These are phyloP conservation scores for Corymbia citriodora DNA, from an alignment of 441 rosid species.

Conservation along the genomic window DNA sequence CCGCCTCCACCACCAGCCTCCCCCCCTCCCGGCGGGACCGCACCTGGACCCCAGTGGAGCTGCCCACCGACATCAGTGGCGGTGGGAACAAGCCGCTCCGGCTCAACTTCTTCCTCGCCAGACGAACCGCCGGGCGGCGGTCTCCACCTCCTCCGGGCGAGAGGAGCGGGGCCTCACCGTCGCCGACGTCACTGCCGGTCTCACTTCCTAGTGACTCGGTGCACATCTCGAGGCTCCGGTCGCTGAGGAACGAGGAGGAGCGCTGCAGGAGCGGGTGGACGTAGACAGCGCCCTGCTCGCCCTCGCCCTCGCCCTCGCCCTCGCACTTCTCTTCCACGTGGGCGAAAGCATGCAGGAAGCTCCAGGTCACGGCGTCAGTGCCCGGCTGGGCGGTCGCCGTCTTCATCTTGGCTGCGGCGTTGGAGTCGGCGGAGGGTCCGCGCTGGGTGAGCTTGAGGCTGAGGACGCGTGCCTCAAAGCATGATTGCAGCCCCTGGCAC, in stretches of 20 bases:
- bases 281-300: constrained; percentile 12
- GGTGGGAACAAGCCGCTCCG: constrained; percentile 48
- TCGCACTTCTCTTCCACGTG: neutral
- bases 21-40: constrained; percentile 49
- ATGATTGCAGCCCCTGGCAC: constrained; percentile 47
- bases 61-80: constrained; percentile 44
- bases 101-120: constrained; percentile 2
- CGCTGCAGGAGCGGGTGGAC: constrained; percentile 38
- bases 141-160: constrained; percentile 1
- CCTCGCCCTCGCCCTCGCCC: neutral
- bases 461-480: constrained; percentile 35
- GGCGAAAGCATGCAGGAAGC: constrained; percentile 35
- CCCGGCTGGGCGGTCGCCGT: constrained; percentile 1
- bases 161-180: neutral
- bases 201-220: constrained; percentile 59
- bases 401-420: neutral
- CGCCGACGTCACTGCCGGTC: constrained; percentile 34
- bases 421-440: neutral
- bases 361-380: constrained; percentile 30
- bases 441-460: constrained; percentile 34
- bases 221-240: constrained; percentile 52
- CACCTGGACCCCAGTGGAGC: constrained; percentile 32
- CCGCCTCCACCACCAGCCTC: constrained; percentile 47
- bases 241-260: constrained; percentile 27
- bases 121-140: neutral